Evolutionary conservation across 2,329 filamentous ascomycete genomes (phyloP).

Genomic region (Aspergillus viridinutans): DNA sequence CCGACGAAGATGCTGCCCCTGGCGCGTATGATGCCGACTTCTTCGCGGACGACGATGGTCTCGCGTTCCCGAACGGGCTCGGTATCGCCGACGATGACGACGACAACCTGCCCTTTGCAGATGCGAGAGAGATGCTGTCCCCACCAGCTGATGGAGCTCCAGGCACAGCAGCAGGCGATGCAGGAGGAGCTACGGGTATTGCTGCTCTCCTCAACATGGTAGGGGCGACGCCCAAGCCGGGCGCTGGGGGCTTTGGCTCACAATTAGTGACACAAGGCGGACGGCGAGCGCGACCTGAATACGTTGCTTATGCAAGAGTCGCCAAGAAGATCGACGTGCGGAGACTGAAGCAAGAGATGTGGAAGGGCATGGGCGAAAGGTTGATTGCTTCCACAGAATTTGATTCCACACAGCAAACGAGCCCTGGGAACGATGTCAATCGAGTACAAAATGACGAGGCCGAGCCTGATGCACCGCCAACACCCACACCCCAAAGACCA

Average conservation of each 20-base stretch:
- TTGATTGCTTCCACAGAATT: conserved; percentile 36
- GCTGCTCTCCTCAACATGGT: conserved; percentile 38
- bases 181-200: conserved; percentile 33
- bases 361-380: conserved; percentile 55
- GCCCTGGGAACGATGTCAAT: conserved; percentile 17
- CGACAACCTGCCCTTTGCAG: conserved; percentile 46
- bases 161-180: conserved; percentile 29
- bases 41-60: conserved; percentile 70
- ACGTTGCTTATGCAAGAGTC: conserved; percentile 61
- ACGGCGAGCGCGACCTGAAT: conserved; percentile 56
- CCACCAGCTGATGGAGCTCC: conserved; percentile 35
- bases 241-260: conserved; percentile 55
- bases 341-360: conserved; percentile 61
- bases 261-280: conserved; percentile 60
- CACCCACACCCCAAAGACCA: conserved; percentile 25
- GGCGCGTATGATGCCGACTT: conserved; percentile 96
- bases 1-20: conserved; percentile 55
- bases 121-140: conserved; percentile 47
- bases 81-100: conserved; percentile 46
- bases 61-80: conserved; percentile 44
- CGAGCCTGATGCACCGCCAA: conserved; percentile 31
- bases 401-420: conserved; percentile 24
- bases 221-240: conserved; percentile 35
- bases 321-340: conserved; percentile 66
- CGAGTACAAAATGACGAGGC: conserved; percentile 16